Conservation (phyloP, 2,329 filamentous ascomycete genomes). For the Exophiala spinifera region DNA sequence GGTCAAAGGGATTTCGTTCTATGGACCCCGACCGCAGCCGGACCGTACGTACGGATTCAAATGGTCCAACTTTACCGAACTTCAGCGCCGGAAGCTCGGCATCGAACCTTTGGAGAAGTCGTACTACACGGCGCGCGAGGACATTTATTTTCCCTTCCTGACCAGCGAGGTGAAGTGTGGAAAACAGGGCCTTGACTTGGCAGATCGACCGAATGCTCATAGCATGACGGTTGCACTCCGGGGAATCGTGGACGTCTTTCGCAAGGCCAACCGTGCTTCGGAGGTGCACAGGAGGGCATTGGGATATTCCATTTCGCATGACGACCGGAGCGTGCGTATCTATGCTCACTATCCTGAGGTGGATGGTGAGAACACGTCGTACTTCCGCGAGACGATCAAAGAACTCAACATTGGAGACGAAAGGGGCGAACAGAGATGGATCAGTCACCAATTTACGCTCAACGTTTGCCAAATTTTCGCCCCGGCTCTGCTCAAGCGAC, state of each 20-base stretch:
- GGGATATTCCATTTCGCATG: slow-evolving; percentile 20
- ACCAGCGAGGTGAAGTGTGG: slow-evolving; percentile 52
- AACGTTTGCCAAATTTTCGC: slow-evolving; percentile 36
- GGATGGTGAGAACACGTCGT: slow-evolving; percentile 7
- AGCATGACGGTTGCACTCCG: slow-evolving; percentile 37
- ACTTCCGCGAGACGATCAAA: slow-evolving; percentile 33
- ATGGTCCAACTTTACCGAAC: too few relatives aligned
- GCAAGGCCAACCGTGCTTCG: slow-evolving; percentile 13
- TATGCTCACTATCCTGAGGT: slow-evolving; percentile 18
- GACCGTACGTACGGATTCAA: too few relatives aligned
- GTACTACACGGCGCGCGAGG: too few relatives aligned
- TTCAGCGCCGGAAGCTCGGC: too few relatives aligned
- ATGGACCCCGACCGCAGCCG: too few relatives aligned
- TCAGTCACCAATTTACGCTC: slow-evolving; percentile 35
- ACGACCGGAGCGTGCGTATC: slow-evolving; percentile 9
- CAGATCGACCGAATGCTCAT: slow-evolving; percentile 32
- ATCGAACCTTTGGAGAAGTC: too few relatives aligned
- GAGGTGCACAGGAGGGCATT: slow-evolving; percentile 12
- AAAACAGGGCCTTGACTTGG: slow-evolving; percentile 32
- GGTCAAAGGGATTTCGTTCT: too few relatives aligned
- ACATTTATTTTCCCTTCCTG: too few relatives aligned
- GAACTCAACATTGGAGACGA: slow-evolving; percentile 33
- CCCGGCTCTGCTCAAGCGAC: slow-evolving; percentile 6
- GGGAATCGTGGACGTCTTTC: slow-evolving; percentile 36
- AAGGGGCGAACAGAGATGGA: slow-evolving; percentile 37